A percentile compares a stretch with the other conserved stretches of the same genome.
These are phyloP conservation scores for Nakaseomyces bracarensis DNA, from an alignment of 1,139 yeast species.

Conservation along the genomic window DNA sequence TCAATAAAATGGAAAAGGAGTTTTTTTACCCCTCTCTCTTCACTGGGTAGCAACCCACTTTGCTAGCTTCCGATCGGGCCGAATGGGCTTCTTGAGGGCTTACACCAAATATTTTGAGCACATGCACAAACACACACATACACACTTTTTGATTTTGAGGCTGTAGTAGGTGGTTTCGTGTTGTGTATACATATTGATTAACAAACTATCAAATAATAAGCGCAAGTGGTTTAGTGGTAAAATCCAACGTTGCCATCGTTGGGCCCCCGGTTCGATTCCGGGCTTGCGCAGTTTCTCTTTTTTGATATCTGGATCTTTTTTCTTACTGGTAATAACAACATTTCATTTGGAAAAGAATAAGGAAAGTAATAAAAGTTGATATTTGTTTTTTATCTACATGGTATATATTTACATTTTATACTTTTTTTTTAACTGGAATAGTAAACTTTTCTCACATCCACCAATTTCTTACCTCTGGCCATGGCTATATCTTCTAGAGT, in stretches of 20 bases:
- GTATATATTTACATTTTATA: background rate
- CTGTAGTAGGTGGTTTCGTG: background rate
- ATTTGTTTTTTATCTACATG: background rate
- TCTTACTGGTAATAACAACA: background rate
- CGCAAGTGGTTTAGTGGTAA: slow-evolving; percentile 7
- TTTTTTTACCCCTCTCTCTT: no score
- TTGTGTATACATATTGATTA: background rate
- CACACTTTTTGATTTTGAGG: no score
- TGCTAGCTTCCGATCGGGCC: no score
- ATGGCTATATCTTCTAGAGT: slow-evolving; percentile 82
- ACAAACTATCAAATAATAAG: background rate
- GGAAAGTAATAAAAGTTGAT: no score
- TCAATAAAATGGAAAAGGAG: no score
- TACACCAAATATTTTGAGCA: no score
- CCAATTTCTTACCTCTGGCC: slow-evolving; percentile 90
- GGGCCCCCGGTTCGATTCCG: slow-evolving; percentile 8
- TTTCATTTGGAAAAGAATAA: no score
- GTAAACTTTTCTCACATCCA: slow-evolving; percentile 85
- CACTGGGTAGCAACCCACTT: no score
- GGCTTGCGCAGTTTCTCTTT: slow-evolving; percentile 5
- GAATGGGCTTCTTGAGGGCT: no score
- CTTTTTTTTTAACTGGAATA: slow-evolving; percentile 39
- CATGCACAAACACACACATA: no score
- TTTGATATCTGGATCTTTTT: no score
- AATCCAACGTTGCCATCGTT: slow-evolving; percentile 7